phyloP scores from a whole-genome alignment of 495 filamentous ascomycete genomes.

The Podospora pseudoanserina region DNA sequence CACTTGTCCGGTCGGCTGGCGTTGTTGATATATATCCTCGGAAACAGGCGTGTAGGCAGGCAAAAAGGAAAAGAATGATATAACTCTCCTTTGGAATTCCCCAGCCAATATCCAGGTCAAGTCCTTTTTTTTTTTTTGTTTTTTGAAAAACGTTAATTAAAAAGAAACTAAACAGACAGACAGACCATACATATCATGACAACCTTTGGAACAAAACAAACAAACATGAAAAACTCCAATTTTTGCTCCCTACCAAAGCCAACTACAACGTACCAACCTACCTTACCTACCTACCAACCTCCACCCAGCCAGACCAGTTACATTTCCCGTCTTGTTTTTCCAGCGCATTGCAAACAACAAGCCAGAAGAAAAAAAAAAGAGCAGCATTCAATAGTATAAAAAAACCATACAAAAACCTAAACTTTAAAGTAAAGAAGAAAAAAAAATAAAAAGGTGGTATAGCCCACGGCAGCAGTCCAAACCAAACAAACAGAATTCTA shows the following conservation, averaged over 20 bases:
- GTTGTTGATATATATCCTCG: background rate
- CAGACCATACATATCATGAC: background rate
- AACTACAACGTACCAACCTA: background rate
- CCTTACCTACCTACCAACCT: background rate
- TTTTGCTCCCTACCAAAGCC: background rate
- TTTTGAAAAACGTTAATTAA: background rate
- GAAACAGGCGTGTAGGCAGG: background rate
- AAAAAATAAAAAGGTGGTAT: background rate
- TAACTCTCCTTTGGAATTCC: background rate
- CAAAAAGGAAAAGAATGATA: background rate
- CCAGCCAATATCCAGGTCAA: background rate
- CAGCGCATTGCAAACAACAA: background rate
- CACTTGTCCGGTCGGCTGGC: background rate
- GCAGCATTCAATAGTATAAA: background rate
- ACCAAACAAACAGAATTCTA: background rate
- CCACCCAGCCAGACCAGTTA: background rate
- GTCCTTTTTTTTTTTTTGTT: no score
- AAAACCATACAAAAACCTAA: background rate
- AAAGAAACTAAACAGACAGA: background rate
- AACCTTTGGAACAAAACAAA: background rate
- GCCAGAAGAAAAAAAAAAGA: background rate
- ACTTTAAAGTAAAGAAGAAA: conserved; percentile 10
- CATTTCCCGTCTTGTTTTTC: background rate
- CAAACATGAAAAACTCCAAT: conserved; percentile 1
- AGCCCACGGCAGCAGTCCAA: background rate